Evolutionary conservation across 164 flowering plant genomes (phyloP).

Genomic region (Sextonia rubra): DNA sequence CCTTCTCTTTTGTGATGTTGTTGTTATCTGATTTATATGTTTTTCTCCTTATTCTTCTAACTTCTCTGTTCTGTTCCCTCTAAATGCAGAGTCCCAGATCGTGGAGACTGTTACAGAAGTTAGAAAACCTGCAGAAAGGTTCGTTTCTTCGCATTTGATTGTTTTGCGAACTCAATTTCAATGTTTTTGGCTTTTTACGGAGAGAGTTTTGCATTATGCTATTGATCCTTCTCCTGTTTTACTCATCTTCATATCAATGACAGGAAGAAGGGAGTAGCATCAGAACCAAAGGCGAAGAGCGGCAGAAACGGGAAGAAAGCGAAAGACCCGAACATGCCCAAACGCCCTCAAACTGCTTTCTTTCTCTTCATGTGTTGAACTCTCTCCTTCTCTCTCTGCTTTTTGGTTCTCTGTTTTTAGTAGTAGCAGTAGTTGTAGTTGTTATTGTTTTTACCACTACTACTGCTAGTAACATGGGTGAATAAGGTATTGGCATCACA

Average conservation of each 20-base stretch:
- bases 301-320: conserved; percentile 37
- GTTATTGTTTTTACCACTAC: too few relatives aligned
- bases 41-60: not conserved
- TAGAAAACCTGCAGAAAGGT: conserved; percentile 52
- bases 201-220: not conserved
- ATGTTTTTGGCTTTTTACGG: not conserved
- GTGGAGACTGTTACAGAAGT: conserved; percentile 49
- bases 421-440: too few relatives aligned
- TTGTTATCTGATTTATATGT: not conserved
- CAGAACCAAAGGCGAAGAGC: conserved; percentile 47
- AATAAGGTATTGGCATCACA: too few relatives aligned
- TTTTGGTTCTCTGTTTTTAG: too few relatives aligned
- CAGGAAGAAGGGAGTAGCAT: conserved; percentile 42
- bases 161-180: not conserved
- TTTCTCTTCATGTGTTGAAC: conserved; percentile 68
- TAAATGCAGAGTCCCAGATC: conserved; percentile 50
- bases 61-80: not conserved
- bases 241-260: not conserved
- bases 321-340: conserved; percentile 62
- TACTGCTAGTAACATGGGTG: too few relatives aligned
- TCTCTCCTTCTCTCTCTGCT: not conserved
- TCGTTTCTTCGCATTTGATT: not conserved
- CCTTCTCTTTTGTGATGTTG: not conserved
- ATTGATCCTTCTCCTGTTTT: not conserved
- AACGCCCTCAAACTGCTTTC: conserved; percentile 87